Percentiles rank a stretch among this genome's conserved stretches.
Conservation (phyloP, 768 basidiomycete genomes). For the Thelephora aurantiotincta region DNA sequence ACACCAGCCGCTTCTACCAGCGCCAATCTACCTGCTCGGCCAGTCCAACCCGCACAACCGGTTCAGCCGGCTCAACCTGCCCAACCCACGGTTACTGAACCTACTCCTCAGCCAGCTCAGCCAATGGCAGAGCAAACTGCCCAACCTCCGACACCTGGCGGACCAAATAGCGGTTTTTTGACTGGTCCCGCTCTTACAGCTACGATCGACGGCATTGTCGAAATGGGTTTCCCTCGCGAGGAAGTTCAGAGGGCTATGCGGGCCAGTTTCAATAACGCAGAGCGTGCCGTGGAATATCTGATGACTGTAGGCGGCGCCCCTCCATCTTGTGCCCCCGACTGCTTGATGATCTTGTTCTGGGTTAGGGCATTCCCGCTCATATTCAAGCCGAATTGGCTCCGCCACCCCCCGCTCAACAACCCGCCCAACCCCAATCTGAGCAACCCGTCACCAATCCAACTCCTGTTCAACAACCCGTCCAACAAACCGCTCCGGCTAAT, state of each 20-base stretch:
- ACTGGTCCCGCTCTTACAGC: constrained; percentile 63
- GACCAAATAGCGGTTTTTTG: constrained; percentile 42
- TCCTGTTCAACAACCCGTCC: constrained; percentile 22
- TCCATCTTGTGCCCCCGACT: constrained; percentile 4
- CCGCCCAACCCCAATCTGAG: constrained; percentile 17
- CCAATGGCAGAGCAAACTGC: constrained; percentile 22
- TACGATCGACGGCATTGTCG: constrained; percentile 71
- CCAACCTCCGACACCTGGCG: constrained; percentile 21
- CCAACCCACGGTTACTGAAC: constrained; percentile 18
- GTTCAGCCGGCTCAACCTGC: constrained; percentile 17
- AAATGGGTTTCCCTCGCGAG: constrained; percentile 89
- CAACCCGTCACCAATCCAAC: constrained; percentile 18
- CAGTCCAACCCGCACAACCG: constrained; percentile 17
- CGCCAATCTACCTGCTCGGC: constrained; percentile 14
- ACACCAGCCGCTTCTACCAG: constrained; percentile 18
- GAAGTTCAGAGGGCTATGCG: constrained; percentile 75
- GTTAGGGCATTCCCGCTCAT: constrained; percentile 70
- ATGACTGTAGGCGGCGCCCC: constrained; percentile 51
- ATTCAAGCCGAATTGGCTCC: constrained; percentile 35
- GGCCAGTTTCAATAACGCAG: constrained; percentile 95
- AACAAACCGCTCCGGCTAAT: constrained; percentile 75
- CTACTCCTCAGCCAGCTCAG: constrained; percentile 18
- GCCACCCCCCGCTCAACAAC: constrained; percentile 18
- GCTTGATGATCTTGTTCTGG: constrained; percentile 1
- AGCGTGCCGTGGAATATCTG: constrained; percentile 95